Conservation (phyloP, 2,329 filamentous ascomycete species). For the Aureobasidium sp. region DNA sequence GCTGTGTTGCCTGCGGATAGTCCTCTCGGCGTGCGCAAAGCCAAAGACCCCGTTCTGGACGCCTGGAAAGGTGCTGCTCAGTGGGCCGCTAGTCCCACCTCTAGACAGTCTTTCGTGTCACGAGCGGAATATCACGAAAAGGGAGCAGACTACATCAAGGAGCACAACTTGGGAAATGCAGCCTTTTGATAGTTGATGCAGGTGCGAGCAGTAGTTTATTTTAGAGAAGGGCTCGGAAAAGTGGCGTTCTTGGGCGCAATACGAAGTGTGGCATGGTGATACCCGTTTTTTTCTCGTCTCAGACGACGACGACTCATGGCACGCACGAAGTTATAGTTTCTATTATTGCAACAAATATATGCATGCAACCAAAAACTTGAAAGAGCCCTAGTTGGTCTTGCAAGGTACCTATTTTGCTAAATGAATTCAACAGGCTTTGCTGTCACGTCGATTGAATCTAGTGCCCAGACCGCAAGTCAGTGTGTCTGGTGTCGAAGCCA, state of each 20-base stretch:
- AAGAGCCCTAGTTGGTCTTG: not conserved
- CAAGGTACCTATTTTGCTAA: not conserved
- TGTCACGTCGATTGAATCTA: not conserved
- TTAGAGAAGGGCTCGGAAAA: constrained; percentile 4
- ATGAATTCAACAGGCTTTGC: not conserved
- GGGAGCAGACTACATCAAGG: constrained; percentile 86
- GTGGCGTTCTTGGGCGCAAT: constrained; percentile 7
- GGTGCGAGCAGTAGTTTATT: constrained; percentile 7
- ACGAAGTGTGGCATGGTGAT: constrained; percentile 11
- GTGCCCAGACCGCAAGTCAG: not conserved
- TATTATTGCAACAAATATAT: constrained; percentile 7
- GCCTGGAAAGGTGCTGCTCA: constrained; percentile 88
- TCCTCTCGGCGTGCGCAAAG: constrained; percentile 62
- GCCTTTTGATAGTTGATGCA: constrained; percentile 18
- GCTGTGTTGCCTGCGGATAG: constrained; percentile 64
- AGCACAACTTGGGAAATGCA: constrained; percentile 40
- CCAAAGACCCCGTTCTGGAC: constrained; percentile 71
- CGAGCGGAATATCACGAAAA: constrained; percentile 85
- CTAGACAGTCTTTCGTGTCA: constrained; percentile 59
- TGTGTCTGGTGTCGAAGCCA: not conserved
- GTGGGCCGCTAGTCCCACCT: constrained; percentile 62
- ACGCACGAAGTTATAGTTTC: not conserved
- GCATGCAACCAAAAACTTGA: constrained; percentile 6
- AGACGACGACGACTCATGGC: constrained; percentile 10
- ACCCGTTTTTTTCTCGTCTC: constrained; percentile 13